Conservation (phyloP, 2,329 filamentous ascomycete species). For the Colletotrichum orbiculare region DNA sequence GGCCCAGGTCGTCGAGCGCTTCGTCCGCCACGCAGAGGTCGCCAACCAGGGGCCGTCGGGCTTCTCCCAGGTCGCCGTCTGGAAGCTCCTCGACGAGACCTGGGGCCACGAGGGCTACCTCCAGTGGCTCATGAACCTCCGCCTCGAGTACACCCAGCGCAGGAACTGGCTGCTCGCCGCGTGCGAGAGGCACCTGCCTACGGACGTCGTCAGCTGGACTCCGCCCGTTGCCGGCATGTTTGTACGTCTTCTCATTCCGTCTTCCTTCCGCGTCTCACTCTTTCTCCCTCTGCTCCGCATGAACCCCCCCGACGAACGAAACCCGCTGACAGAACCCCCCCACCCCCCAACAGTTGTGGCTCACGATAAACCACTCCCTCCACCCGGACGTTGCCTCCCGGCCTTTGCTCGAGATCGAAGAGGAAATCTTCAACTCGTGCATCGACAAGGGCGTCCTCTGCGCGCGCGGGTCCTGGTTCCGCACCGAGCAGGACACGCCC, state of each 20-base stretch:
- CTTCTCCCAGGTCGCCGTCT: constrained; percentile 84
- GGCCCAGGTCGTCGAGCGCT: constrained; percentile 85
- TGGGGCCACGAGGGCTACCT: constrained; percentile 95
- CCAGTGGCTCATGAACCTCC: constrained; percentile 86
- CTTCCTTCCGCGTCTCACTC: constrained; percentile 6
- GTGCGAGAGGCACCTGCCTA: constrained; percentile 81
- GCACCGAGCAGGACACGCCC: constrained; percentile 73
- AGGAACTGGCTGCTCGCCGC: constrained; percentile 81
- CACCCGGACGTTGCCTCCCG: constrained; percentile 70
- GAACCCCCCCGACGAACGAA: too few relatives aligned
- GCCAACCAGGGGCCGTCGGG: constrained; percentile 88
- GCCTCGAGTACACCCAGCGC: constrained; percentile 82
- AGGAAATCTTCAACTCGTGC: constrained; percentile 83
- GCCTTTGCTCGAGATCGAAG: constrained; percentile 76
- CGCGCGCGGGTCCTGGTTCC: constrained; percentile 91
- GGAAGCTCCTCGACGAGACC: constrained; percentile 89
- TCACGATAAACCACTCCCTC: constrained; percentile 72
- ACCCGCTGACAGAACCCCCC: background rate
- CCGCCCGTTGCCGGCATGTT: constrained; percentile 94
- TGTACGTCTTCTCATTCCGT: constrained; percentile 63
- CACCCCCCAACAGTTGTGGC: constrained; percentile 70
- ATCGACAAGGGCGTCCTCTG: constrained; percentile 83
- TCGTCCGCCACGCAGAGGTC: constrained; percentile 83
- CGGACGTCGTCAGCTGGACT: constrained; percentile 80
- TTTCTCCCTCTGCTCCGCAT: too few relatives aligned